Conservation (phyloP, 2,329 filamentous ascomycete species). For the Sporothrix humicola region DNA sequence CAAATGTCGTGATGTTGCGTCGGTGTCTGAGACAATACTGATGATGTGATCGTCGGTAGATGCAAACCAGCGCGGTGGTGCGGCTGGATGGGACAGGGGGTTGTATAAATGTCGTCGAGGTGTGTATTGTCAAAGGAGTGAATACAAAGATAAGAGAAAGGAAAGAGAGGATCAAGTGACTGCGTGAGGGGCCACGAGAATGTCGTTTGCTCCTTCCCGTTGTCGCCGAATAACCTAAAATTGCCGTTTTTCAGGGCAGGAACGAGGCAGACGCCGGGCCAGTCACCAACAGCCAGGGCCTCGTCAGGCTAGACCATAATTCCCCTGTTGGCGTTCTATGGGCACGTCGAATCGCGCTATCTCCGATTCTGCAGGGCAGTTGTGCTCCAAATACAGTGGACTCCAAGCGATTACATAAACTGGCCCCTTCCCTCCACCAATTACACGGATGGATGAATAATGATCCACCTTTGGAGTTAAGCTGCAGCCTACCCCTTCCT, state of each 20-base stretch:
- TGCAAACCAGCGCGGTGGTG: background rate
- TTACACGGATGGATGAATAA: conserved; percentile 22
- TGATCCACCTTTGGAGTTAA: conserved; percentile 27
- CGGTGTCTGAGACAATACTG: background rate
- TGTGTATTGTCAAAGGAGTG: background rate
- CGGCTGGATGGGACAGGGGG: background rate
- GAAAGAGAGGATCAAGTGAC: background rate
- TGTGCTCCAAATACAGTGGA: conserved; percentile 7
- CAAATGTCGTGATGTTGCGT: conserved; percentile 18
- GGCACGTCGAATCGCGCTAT: background rate
- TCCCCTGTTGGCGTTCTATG: conserved; percentile 1
- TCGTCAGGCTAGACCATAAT: conserved; percentile 2
- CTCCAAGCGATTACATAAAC: no score
- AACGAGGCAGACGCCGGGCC: background rate
- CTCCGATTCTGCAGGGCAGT: background rate
- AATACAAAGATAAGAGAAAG: background rate
- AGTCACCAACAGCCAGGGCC: background rate
- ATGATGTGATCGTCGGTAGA: background rate
- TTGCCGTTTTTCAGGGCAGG: conserved; percentile 4
- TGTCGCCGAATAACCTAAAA: conserved; percentile 15
- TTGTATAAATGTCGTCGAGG: background rate
- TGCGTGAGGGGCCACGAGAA: conserved; percentile 11
- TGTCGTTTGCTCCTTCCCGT: conserved; percentile 14
- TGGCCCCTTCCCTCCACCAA: background rate
- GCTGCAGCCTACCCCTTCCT: conserved; percentile 19